phyloP scores from a whole-genome alignment of 768 basidiomycete species.

The Candolleomyces eurysporus region DNA sequence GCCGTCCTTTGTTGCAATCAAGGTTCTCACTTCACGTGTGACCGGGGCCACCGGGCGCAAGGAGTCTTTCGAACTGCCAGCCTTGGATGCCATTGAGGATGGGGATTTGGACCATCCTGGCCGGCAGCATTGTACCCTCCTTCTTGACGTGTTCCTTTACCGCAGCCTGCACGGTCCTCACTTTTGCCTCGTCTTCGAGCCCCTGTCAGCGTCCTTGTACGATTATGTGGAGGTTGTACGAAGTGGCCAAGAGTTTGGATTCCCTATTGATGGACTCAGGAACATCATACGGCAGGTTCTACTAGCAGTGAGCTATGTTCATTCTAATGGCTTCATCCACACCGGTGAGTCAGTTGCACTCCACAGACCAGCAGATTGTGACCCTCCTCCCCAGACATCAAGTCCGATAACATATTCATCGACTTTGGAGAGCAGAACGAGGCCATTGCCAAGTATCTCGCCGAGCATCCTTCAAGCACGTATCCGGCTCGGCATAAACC shows the following conservation, averaged over 20 bases:
- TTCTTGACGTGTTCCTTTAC: not conserved
- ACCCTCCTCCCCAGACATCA: conserved; percentile 16
- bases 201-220: not conserved
- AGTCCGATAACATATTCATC: conserved; percentile 19
- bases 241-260: not conserved
- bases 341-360: conserved; percentile 13
- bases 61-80: not conserved
- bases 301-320: conserved; percentile 26
- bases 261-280: conserved; percentile 11
- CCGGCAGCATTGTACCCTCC: not conserved
- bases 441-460: conserved; percentile 5
- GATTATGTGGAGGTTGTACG: not conserved
- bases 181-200: not conserved
- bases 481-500: conserved; percentile 15
- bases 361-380: not conserved
- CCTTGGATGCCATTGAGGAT: not conserved
- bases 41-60: not conserved
- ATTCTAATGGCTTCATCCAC: conserved; percentile 21
- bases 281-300: conserved; percentile 24
- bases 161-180: not conserved
- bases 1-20: not conserved
- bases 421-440: not conserved
- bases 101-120: not conserved
- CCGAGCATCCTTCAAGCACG: conserved; percentile 10
- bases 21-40: not conserved